Base-by-base conservation (phyloP, 805 yeast genomes). In the Saccharomycopsis sp. region DNA sequence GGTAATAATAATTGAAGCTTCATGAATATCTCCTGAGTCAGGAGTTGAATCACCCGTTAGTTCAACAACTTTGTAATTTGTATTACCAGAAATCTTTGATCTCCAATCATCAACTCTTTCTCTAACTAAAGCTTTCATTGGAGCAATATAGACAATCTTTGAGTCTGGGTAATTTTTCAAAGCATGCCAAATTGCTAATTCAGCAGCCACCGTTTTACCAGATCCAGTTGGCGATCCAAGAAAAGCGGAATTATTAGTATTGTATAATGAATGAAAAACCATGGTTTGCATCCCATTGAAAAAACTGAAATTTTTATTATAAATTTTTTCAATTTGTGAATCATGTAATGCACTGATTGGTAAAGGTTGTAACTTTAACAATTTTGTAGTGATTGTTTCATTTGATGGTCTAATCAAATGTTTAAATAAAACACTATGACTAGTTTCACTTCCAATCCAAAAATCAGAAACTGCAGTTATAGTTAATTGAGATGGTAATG, bases 171-270 rank as follows among this genome's bases (percentile, higher is more conserved):
- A 76, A 35, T 82, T 80, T 34, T 70, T 74, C 57, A 89, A 82
- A 1, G 98, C 96, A 56, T 87, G 89, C 96, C 97, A 92, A 13
- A 92, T 84, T 0, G 97, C 97, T 41, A 92, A 61, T 55, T 92
- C 99, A 0, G 97, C 95, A 21, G 94, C 97, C 26, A 92, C 81
- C 0, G 98, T 92, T 59, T 92, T 92, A 50, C 99, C 99, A 0
- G 96, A 89, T 19, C 98, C 98, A 2, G 98, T 92, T 2, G 99
- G 99, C 0, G 97, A 87, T 8, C 99, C 99, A 34, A 92, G 84
- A 58, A 92, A 83, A 0, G 81, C 88, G 56, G 82, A 83, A 1
- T 80, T 70, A 47, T 81, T 74, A 1, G 80, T 63, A 57, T 92
- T 77, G 61, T 88, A 92, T 34, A 92, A 61, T 0, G 95, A 74